Conservation (phyloP, 805 yeast species). For the Candida alai region DNA sequence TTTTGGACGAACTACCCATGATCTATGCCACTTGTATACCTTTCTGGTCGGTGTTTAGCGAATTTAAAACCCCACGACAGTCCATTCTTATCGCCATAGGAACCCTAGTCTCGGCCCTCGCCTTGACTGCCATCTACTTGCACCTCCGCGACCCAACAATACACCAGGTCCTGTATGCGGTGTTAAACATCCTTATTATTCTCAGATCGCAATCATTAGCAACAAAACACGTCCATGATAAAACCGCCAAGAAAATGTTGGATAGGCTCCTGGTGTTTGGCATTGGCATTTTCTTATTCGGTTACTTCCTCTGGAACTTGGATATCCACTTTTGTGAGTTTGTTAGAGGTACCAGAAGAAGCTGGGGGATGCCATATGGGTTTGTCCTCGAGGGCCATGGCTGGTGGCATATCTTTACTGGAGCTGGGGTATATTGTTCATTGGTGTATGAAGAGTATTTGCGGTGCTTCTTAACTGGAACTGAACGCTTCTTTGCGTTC, state of each 20-base stretch:
- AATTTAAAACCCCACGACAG: conserved; percentile 39
- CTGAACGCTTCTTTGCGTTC: conserved; percentile 52
- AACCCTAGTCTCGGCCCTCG: conserved; percentile 50
- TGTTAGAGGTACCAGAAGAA: conserved; percentile 57
- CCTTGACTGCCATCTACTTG: conserved; percentile 69
- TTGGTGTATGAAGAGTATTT: conserved; percentile 75
- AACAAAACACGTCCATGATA: conserved; percentile 48
- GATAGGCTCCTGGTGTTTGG: conserved; percentile 57
- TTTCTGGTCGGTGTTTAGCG: conserved; percentile 76
- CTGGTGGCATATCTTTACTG: conserved; percentile 94
- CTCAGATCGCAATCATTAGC: conserved; percentile 54
- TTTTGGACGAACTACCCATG: conserved; percentile 96
- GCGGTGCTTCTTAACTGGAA: conserved; percentile 59
- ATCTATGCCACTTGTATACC: conserved; percentile 97
- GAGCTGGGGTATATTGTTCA: conserved; percentile 83
- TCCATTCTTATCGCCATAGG: conserved; percentile 45
- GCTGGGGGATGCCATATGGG: conserved; percentile 79
- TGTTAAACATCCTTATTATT: conserved; percentile 71
- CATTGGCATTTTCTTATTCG: conserved; percentile 58
- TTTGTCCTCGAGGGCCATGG: conserved; percentile 87
- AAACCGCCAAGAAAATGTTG: conserved; percentile 44
- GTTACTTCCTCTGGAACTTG: conserved; percentile 83
- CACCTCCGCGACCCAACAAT: conserved; percentile 76
- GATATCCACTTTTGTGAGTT: conserved; percentile 75
- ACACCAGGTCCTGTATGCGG: conserved; percentile 83